A percentile compares a stretch with the other conserved stretches of the same genome.
phyloP scores from a whole-genome alignment of 108 stramenopile genomes.

The Nannochloropsis salina region DNA sequence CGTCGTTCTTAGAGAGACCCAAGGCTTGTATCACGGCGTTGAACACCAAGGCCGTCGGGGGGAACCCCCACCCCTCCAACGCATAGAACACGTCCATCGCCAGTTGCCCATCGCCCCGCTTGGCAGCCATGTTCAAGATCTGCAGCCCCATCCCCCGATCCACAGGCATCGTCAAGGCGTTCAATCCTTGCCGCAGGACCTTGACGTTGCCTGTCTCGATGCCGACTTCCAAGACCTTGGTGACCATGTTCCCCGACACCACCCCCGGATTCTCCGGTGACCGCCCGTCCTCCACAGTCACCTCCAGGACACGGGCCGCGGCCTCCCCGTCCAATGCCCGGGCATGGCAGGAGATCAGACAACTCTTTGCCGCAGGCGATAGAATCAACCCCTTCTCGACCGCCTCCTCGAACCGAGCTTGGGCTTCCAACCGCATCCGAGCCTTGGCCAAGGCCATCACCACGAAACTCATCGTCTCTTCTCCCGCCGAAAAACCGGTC shows the following conservation, averaged over 20 bases:
- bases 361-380: not conserved
- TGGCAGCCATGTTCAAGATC: not conserved
- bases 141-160: not conserved
- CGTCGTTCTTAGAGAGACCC: not conserved
- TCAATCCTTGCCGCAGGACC: not conserved
- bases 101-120: not conserved
- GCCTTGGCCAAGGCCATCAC: slow-evolving; percentile 16
- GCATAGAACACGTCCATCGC: slow-evolving; percentile 19
- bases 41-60: not conserved
- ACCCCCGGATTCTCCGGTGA: not conserved
- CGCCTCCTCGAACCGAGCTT: not conserved
- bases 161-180: not conserved
- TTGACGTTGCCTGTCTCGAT: not conserved
- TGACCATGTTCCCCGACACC: not conserved
- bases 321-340: not conserved
- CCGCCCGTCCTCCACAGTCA: not conserved
- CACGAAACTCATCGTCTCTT: not conserved
- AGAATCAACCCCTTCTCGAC: not conserved
- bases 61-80: not conserved
- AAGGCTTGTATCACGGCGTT: slow-evolving; percentile 12
- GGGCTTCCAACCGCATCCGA: not conserved
- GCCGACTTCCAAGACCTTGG: not conserved
- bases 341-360: slow-evolving; percentile 16
- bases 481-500: not conserved
- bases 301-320: not conserved